Evolutionary conservation across 331 rosid genomes (phyloP).

Genomic region (Stylosanthes scabra): DNA sequence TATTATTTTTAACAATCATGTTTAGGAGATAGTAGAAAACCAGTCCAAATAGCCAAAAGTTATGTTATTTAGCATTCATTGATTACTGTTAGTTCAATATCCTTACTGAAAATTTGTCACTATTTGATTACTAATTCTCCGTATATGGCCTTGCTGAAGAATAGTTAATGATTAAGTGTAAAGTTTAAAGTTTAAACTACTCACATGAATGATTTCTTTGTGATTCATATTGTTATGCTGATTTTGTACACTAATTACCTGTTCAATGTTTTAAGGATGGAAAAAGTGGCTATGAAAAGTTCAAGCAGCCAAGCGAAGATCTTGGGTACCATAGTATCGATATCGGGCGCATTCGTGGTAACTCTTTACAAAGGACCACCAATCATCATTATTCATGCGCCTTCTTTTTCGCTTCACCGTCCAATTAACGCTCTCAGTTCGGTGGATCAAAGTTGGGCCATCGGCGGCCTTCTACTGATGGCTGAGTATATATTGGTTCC

Average conservation of each 20-base stretch:
- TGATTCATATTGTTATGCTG: neutral
- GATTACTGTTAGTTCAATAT: too few species aligned
- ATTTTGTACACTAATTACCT: neutral
- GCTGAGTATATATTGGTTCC: constrained; percentile 82
- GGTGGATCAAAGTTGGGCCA: constrained; percentile 57
- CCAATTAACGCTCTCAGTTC: constrained; percentile 37
- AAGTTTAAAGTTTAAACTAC: neutral
- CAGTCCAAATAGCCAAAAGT: too few species aligned
- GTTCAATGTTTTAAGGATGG: constrained; percentile 61
- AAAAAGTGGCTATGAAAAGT: constrained; percentile 52
- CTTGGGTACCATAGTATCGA: constrained; percentile 74
- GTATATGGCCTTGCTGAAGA: neutral
- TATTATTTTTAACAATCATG: too few species aligned
- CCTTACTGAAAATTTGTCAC: neutral
- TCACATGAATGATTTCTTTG: neutral
- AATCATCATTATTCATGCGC: constrained; percentile 43
- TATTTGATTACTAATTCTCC: too few species aligned
- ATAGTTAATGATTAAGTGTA: too few species aligned
- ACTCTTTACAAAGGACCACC: constrained; percentile 81
- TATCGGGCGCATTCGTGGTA: constrained; percentile 86
- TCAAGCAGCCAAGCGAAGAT: constrained; percentile 72
- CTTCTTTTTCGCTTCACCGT: constrained; percentile 42
- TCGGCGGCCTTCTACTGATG: constrained; percentile 85
- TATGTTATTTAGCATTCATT: too few species aligned
- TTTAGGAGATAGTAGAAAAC: too few species aligned